These are phyloP conservation scores for Solanum appendiculatum DNA, from an alignment of 257 asterid species.

Conservation along the genomic window DNA sequence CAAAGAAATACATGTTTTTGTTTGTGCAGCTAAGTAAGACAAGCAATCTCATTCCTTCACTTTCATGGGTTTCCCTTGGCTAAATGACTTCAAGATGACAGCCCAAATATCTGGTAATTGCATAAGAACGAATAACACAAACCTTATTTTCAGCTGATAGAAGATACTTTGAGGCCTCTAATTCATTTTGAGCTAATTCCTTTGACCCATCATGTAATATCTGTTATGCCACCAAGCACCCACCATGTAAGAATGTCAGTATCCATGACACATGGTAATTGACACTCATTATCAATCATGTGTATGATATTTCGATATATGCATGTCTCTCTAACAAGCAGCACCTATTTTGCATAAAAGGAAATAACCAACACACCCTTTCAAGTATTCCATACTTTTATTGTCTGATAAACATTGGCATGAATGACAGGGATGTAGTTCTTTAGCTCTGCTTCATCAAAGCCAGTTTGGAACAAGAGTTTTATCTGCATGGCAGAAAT, in stretches of 20 bases:
- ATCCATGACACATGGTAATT: background rate
- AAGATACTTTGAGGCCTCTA: slow-evolving; percentile 53
- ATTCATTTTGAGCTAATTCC: slow-evolving; percentile 64
- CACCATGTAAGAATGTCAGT: background rate
- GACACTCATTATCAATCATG: background rate
- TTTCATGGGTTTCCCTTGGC: background rate
- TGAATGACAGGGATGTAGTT: slow-evolving; percentile 89
- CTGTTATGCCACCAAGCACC: slow-evolving; percentile 23
- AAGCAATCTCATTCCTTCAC: background rate
- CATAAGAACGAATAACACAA: slow-evolving; percentile 9
- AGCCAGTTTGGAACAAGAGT: slow-evolving; percentile 92
- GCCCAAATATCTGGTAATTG: background rate
- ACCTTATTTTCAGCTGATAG: slow-evolving; percentile 81
- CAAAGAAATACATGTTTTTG: background rate
- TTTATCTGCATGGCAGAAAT: slow-evolving; percentile 64
- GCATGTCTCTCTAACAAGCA: slow-evolving; percentile 26
- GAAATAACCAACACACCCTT: slow-evolving; percentile 84
- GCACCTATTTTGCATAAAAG: slow-evolving; percentile 22
- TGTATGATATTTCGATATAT: background rate
- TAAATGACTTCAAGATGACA: background rate
- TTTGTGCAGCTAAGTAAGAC: background rate
- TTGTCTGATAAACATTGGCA: slow-evolving; percentile 99
- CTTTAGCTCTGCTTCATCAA: slow-evolving; percentile 89
- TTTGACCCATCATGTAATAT: slow-evolving; percentile 81
- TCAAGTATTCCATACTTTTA: slow-evolving; percentile 85